A percentile compares a stretch with the other conserved stretches of the same genome.
phyloP scores from a whole-genome alignment of 371 early-diverging fungal genomes.

The Mucor piriformis region DNA sequence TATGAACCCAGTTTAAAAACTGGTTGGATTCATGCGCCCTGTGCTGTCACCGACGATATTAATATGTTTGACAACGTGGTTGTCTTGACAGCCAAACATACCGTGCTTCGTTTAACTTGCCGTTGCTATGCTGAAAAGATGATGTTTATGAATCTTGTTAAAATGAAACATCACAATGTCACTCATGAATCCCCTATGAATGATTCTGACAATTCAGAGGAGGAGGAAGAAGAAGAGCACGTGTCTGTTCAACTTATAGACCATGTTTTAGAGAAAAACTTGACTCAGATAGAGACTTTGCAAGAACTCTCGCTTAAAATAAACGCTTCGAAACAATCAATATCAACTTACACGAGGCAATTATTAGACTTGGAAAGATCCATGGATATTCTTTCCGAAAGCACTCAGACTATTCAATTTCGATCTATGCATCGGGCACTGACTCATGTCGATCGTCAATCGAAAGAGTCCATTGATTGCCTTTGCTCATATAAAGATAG shows the following conservation, averaged over 20 bases:
- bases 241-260: background rate
- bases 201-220: background rate
- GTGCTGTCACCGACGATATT: conserved; percentile 9
- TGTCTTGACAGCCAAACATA: conserved; percentile 9
- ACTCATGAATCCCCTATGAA: too few species aligned
- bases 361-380: conserved; percentile 5
- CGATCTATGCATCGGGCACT: background rate
- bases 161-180: conserved; percentile 6
- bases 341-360: background rate
- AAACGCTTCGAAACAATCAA: background rate
- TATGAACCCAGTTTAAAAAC: conserved; percentile 3
- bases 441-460: conserved; percentile 3
- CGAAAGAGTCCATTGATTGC: background rate
- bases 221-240: background rate
- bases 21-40: conserved; percentile 33
- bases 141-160: conserved; percentile 29
- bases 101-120: conserved; percentile 7
- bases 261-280: background rate
- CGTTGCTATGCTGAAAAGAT: conserved; percentile 23
- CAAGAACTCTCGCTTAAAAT: background rate
- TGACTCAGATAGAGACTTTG: background rate
- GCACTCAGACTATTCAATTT: background rate
- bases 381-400: background rate
- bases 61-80: conserved; percentile 8
- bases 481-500: background rate